Base-by-base conservation (phyloP, 306 rosid species). In the Urtica urens region DNA sequence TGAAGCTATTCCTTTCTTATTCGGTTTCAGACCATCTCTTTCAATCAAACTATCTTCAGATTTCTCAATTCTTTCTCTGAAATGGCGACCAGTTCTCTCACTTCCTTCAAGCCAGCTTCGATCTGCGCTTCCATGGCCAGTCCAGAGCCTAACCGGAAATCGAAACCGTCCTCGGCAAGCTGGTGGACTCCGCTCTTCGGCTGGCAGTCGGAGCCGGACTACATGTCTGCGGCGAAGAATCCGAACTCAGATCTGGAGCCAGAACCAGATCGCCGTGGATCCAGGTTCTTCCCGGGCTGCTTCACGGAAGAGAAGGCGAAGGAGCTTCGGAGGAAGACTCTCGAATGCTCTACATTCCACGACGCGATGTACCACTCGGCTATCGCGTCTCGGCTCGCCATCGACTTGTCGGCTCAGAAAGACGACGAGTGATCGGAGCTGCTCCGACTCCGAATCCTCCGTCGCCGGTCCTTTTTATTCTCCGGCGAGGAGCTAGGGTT, bases 331-430 rank as follows among this genome's bases (percentile, higher is more conserved):
- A 69, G 27, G 75, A 78, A 78, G 71, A 82, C 73, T 10, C 1
- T 24, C 28, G 93, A 76, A 65, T 73, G 59, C 64, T 72, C 81
- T 30, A 57, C 79, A n/a, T 82, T 78, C 49, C 93, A 82, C 35
- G 93, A 82, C 33, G 49, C 71, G 13, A 82, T 82, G 93, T 82
- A 82, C 64, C 87, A 82, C 65, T 82, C 87, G 14, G 77, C 84
- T 0, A 82, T 82, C 25, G 93, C 93, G 2, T 78, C 87, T n/a
- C 78, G 87, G 21, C 81, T 82, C 21, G 87, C 87, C 1, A 70
- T 77, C 16, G 81, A 82, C 53, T 29, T 64, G 44, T 53, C 77
- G 20, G 59, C 64, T 29, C 19, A 45, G 40, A 18, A 38, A 23
- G 51, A 69, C 24, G 57, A 73, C 24, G 55, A 78, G 35, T 24